phyloP scores from a whole-genome alignment of 1,284 basidiomycete genomes.

The Puccinia novopanici region DNA sequence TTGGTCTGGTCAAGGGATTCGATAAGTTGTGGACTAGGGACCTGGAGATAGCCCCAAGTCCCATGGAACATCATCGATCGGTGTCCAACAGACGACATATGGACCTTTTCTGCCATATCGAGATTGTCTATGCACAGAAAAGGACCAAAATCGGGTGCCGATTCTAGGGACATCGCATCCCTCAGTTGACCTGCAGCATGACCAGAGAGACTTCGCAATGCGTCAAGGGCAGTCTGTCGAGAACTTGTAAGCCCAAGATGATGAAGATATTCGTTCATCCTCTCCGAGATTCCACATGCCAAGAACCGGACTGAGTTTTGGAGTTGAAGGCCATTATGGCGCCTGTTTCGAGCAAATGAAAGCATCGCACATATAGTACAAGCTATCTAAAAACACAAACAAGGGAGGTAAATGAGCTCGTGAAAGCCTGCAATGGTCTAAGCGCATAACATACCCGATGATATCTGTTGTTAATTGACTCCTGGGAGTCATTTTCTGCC shows the following conservation, averaged over 20 bases:
- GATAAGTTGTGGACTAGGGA: not conserved
- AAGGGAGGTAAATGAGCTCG: no score
- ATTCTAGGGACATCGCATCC: no score
- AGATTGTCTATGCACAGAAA: constrained; percentile 22
- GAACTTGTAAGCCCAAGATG: not conserved
- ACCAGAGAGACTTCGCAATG: not conserved
- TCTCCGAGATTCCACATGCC: not conserved
- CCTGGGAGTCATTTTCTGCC: no score
- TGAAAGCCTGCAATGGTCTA: no score
- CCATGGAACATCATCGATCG: constrained; percentile 8
- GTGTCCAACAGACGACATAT: not conserved
- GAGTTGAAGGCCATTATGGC: not conserved
- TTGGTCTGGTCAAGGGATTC: not conserved
- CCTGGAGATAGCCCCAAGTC: constrained; percentile 10
- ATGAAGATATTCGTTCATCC: not conserved
- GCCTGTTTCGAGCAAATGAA: not conserved
- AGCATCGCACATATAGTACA: not conserved
- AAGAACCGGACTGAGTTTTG: not conserved
- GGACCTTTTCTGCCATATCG: constrained; percentile 12
- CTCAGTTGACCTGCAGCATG: not conserved
- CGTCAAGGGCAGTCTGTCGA: not conserved
- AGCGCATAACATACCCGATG: no score
- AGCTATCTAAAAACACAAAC: no score
- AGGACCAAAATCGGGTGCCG: not conserved
- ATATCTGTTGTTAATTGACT: no score